Conservation (phyloP, 2,329 filamentous ascomycete genomes). For the Colletotrichum cordylinicola region DNA sequence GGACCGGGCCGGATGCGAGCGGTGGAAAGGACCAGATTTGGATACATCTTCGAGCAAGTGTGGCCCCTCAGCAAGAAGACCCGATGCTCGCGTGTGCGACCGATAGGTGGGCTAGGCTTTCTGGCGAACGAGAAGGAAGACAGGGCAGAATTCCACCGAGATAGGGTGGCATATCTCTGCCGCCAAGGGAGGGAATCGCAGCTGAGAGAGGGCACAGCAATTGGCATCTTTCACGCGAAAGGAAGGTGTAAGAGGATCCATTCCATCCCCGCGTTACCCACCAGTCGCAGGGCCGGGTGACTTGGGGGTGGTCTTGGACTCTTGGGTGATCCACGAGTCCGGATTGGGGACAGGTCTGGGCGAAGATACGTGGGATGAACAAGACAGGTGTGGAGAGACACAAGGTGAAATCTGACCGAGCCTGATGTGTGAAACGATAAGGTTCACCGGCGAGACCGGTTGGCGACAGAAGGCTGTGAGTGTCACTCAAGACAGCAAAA, state of each 20-base stretch:
- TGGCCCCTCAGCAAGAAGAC: background rate
- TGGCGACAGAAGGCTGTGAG: accelerated
- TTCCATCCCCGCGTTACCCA: conserved; percentile 18
- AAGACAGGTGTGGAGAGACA: background rate
- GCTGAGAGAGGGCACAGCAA: conserved; percentile 1
- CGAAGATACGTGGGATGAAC: background rate
- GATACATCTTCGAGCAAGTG: background rate
- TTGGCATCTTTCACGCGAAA: conserved; percentile 20
- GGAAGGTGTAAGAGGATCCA: conserved; percentile 21
- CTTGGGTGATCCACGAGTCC: conserved; percentile 6
- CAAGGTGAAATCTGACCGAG: background rate
- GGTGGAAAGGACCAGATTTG: background rate
- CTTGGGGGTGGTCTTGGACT: background rate
- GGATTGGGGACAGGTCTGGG: background rate
- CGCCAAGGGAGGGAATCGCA: conserved; percentile 7
- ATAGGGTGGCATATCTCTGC: conserved; percentile 7
- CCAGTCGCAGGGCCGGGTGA: background rate
- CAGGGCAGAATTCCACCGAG: background rate
- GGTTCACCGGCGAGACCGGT: background rate
- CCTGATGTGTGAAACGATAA: background rate
- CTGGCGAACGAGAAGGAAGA: background rate
- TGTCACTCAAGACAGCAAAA: background rate
- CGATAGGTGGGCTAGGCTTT: background rate
- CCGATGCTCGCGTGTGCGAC: background rate
- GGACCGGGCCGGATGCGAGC: background rate